Evolutionary conservation across 1,284 basidiomycete genomes (phyloP), one percentile per base, ranked within the genome.

Genomic region (Sparassis latifolia): DNA sequence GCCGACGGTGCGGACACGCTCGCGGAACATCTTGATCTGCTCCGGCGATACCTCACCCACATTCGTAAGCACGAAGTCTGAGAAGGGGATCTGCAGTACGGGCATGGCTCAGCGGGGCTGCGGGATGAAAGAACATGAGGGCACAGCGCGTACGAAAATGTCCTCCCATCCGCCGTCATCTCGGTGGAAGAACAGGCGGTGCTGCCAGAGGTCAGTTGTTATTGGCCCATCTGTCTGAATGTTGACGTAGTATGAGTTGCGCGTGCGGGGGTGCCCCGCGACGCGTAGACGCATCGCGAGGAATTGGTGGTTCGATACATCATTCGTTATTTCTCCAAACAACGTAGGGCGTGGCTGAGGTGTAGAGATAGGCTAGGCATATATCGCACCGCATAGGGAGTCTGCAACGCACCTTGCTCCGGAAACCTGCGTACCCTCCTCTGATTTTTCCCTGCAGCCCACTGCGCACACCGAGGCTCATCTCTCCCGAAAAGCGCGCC

Each of bases 191-290:
- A 82, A 90, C 37, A 96, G 71, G 37, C 89, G 77, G 62, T 96
- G 92, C 62, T 95, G 93, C 84, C 92, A 96, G 27, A 96, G 71
- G 66, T 94, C 92, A 28, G 82, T 84, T 41, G 79, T 76, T 45
- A 89, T 75, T 2, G 86, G 82, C 1, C 89, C 87, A 46, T 86
- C 80, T 2, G 92, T 94, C 66, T 95, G 92, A 33, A 96, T 70
- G 66, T 96, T 96, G 52, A 92, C 89, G 60, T 88, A 92, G 68
- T 91, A 92, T 5, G 88, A 87, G 57, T 81, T 82, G 52, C 80
- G 77, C 12, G 86, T 87, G 42, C 77, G 73, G 12, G 80, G 78
- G 53, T 89, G 82, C 0, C 89, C 88, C 1, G 74, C 78, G 33
- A 81, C 76, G 31, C 89, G 82, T 2, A 95, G 71, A 3, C 91